A percentile compares a stretch with the other conserved stretches of the same genome.
Evolutionary conservation across 1,284 basidiomycete genomes (phyloP).

Genomic region (Boletus smithii): DNA sequence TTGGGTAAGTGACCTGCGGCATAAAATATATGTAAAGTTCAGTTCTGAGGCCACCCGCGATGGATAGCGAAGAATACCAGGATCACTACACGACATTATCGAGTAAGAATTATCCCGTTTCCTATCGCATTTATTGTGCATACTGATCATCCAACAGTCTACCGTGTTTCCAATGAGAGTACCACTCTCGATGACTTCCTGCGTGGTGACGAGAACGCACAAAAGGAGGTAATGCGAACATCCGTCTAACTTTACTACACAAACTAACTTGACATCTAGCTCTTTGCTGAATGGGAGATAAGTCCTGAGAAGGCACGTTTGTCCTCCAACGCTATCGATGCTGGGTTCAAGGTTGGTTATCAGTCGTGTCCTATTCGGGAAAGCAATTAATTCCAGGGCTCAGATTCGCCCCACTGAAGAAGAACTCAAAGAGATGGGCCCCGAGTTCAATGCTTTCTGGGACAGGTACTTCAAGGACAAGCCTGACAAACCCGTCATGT

Average conservation of each 20-base stretch:
- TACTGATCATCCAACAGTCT: conserved; percentile 44
- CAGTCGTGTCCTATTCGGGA: neutral
- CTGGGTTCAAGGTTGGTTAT: conserved; percentile 61
- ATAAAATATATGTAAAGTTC: neutral
- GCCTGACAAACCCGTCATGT: conserved; percentile 74
- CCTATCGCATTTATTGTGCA: neutral
- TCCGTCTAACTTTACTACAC: neutral
- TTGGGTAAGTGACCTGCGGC: conserved; percentile 46
- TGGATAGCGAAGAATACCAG: conserved; percentile 62
- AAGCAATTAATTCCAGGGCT: neutral
- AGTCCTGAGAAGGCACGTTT: conserved; percentile 67
- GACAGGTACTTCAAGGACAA: conserved; percentile 70
- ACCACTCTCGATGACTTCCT: conserved; percentile 65
- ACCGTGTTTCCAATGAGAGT: conserved; percentile 63
- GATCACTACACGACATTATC: conserved; percentile 72
- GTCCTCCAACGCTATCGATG: conserved; percentile 68
- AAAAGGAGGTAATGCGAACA: conserved; percentile 42
- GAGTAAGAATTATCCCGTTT: conserved; percentile 35
- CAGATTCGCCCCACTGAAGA: conserved; percentile 64
- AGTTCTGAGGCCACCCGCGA: conserved; percentile 2
- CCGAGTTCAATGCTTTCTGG: conserved; percentile 69
- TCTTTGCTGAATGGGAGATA: conserved; percentile 66
- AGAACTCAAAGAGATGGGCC: conserved; percentile 71
- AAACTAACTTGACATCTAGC: conserved; percentile 28
- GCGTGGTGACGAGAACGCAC: conserved; percentile 58